Percentiles rank a stretch among this genome's conserved stretches.
Conservation (phyloP, 192 early-diverging fungal genomes). For the Backusella australiensis region DNA sequence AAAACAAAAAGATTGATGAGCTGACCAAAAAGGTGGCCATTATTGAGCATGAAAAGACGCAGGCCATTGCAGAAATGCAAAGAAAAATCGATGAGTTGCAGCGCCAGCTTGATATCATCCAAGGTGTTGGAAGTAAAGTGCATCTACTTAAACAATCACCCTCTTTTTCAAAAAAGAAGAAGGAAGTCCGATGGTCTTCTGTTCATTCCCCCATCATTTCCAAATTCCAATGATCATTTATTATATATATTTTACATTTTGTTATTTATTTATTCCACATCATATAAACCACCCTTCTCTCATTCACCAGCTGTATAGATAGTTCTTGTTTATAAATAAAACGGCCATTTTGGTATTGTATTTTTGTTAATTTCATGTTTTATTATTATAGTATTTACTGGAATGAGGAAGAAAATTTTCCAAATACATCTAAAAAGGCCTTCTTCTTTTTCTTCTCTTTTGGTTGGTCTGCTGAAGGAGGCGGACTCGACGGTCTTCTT, state of each 20-base stretch:
- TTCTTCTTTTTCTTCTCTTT: conserved; percentile 18
- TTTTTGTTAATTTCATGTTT: no score
- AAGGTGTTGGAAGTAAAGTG: neutral
- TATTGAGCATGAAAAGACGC: conserved; percentile 9
- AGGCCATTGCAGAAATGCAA: conserved; percentile 22
- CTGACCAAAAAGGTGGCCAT: conserved; percentile 41
- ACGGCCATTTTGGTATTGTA: no score
- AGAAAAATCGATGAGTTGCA: conserved; percentile 22
- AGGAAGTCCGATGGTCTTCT: neutral
- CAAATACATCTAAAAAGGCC: conserved; percentile 14
- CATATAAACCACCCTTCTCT: neutral
- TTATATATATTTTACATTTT: neutral
- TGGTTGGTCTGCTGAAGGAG: conserved; percentile 3
- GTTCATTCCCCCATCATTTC: neutral
- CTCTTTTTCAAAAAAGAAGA: neutral
- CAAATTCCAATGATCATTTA: neutral
- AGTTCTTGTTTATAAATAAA: no score
- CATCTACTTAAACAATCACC: neutral
- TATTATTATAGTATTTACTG: neutral
- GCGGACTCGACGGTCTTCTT: neutral
- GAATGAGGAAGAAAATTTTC: conserved; percentile 14
- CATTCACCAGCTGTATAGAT: no score
- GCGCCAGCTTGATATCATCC: conserved; percentile 5
- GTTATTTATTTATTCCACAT: neutral
- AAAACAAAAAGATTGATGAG: conserved; percentile 36